A percentile compares a stretch with the other conserved stretches of the same genome.
These are phyloP conservation scores for Fusarium coffeatum DNA, from an alignment of 2,329 filamentous ascomycete species.

Conservation along the genomic window DNA sequence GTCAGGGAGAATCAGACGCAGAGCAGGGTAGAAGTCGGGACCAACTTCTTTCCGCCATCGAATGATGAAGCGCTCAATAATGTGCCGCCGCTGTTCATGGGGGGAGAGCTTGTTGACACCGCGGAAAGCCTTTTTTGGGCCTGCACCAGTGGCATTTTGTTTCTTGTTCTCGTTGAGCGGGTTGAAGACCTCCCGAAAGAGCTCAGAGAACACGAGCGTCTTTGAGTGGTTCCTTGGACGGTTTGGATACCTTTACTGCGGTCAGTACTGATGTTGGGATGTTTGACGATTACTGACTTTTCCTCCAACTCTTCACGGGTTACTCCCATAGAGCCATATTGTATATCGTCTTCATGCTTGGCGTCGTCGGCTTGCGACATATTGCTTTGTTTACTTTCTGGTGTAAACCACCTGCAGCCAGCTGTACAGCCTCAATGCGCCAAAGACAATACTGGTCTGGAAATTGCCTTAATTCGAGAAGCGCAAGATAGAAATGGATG, in stretches of 20 bases:
- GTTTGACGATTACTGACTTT: conserved; percentile 50
- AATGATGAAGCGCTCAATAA: conserved; percentile 87
- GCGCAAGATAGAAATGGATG: too few species aligned
- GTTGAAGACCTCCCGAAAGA: conserved; percentile 84
- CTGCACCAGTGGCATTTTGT: conserved; percentile 70
- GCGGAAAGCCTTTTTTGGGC: conserved; percentile 69
- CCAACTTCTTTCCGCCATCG: conserved; percentile 91
- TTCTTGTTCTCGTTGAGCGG: conserved; percentile 83
- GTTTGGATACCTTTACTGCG: conserved; percentile 77
- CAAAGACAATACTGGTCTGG: neutral
- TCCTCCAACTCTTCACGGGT: conserved; percentile 58
- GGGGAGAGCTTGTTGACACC: conserved; percentile 71
- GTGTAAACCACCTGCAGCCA: conserved; percentile 11
- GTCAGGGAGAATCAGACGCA: conserved; percentile 90
- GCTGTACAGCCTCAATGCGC: neutral
- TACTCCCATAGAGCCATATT: conserved; percentile 58
- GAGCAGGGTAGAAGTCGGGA: conserved; percentile 90
- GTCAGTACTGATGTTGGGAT: conserved; percentile 29
- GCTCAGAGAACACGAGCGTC: conserved; percentile 84
- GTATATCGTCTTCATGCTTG: conserved; percentile 62
- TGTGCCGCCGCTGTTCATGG: conserved; percentile 80
- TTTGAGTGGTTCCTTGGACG: conserved; percentile 82
- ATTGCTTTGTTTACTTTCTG: conserved; percentile 12
- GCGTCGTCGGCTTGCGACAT: conserved; percentile 52
- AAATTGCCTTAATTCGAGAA: neutral